phyloP scores from a whole-genome alignment of 2,329 filamentous ascomycete genomes.

The Verticillium zaregamsianum region DNA sequence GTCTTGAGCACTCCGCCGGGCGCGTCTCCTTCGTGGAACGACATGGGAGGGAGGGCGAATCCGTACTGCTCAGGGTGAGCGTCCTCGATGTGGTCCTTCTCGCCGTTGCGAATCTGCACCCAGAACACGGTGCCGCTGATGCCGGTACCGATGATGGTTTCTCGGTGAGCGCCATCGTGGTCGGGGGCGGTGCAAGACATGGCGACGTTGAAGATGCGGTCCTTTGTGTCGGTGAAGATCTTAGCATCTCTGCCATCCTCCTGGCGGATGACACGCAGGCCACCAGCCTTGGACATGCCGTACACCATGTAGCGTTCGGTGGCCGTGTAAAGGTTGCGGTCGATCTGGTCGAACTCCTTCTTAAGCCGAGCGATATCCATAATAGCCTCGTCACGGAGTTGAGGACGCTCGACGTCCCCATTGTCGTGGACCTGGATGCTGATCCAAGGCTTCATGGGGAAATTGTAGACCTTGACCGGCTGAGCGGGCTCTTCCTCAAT shows the following conservation, averaged over 20 bases:
- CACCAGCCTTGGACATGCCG: slow-evolving; percentile 87
- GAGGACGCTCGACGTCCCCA: slow-evolving; percentile 50
- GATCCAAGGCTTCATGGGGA: slow-evolving; percentile 95
- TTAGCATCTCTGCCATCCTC: slow-evolving; percentile 89
- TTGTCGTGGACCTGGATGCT: slow-evolving; percentile 71
- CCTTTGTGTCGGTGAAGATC: slow-evolving; percentile 84
- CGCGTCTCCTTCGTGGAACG: slow-evolving; percentile 81
- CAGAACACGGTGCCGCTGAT: slow-evolving; percentile 97
- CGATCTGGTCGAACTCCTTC: slow-evolving; percentile 97
- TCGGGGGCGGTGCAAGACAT: slow-evolving; percentile 66
- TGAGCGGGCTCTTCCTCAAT: slow-evolving; percentile 63
- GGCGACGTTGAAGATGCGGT: slow-evolving; percentile 92
- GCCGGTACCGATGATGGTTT: slow-evolving; percentile 87
- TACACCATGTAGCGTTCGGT: slow-evolving; percentile 92
- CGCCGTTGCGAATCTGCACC: slow-evolving; percentile 72
- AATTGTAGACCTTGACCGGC: slow-evolving; percentile 82
- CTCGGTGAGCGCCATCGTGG: slow-evolving; percentile 55
- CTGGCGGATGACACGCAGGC: slow-evolving; percentile 89
- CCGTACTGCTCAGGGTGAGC: slow-evolving; percentile 78
- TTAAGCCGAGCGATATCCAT: slow-evolving; percentile 93
- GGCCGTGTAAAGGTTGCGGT: slow-evolving; percentile 86
- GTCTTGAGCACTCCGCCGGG: slow-evolving; percentile 94
- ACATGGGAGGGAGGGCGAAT: slow-evolving; percentile 84
- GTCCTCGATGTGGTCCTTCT: slow-evolving; percentile 76
- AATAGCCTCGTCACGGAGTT: slow-evolving; percentile 73